Conservation (phyloP, 345 rosid genomes). For the Angophora floribunda region DNA sequence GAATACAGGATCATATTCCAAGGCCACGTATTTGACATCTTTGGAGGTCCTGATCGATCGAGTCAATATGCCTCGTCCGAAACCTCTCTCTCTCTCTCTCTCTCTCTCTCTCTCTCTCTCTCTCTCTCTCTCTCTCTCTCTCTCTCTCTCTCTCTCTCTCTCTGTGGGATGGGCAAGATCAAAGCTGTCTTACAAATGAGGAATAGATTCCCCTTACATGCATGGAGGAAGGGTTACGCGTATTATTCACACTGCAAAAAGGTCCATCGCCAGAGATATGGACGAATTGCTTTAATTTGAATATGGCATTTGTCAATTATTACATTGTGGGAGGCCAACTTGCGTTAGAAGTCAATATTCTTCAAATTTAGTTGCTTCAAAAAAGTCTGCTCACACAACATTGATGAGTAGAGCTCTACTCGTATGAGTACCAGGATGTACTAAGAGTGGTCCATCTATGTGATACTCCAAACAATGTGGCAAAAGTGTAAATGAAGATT, state of each 20-base stretch:
- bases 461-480: neutral
- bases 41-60: neutral
- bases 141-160: neutral
- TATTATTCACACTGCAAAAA: neutral
- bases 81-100: neutral
- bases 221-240: neutral
- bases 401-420: neutral
- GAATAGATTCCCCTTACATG: neutral
- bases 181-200: neutral
- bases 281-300: neutral
- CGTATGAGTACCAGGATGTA: neutral
- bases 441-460: neutral
- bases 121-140: neutral
- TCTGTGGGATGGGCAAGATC: neutral
- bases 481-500: neutral
- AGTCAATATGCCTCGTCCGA: neutral
- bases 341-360: neutral
- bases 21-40: neutral
- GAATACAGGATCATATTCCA: neutral
- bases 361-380: neutral
- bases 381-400: neutral
- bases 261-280: neutral
- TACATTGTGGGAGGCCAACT: neutral
- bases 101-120: neutral
- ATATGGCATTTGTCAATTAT: neutral